phyloP scores from a whole-genome alignment of 179 eudicot genomes.

The Beta macrorhiza region DNA sequence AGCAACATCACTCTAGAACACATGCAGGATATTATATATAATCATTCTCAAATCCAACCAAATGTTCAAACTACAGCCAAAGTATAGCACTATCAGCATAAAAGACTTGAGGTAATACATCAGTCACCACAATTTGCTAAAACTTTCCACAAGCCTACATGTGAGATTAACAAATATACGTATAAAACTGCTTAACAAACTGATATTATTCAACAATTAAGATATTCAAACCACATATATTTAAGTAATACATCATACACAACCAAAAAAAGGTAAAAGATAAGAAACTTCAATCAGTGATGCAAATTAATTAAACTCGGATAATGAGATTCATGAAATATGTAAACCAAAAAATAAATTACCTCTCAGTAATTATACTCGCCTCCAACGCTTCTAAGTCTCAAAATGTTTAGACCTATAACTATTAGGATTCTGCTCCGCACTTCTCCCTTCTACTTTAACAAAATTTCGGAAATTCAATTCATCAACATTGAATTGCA shows the following conservation, averaged over 20 bases:
- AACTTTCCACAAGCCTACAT: not conserved
- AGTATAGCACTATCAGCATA: not conserved
- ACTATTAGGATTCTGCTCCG: slow-evolving; percentile 49
- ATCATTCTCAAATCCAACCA: not conserved
- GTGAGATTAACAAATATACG: no score
- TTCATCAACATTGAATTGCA: not conserved
- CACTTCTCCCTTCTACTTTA: slow-evolving; percentile 51
- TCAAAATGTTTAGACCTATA: slow-evolving; percentile 85
- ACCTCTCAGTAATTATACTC: slow-evolving; percentile 92
- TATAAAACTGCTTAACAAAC: no score
- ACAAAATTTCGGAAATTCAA: slow-evolving; percentile 2
- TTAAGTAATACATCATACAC: not conserved
- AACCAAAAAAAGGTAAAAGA: not conserved
- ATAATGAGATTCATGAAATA: not conserved
- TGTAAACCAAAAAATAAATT: not conserved
- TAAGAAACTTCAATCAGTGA: not conserved
- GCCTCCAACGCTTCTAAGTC: slow-evolving; percentile 88
- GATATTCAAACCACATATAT: not conserved
- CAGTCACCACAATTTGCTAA: not conserved
- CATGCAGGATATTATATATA: not conserved
- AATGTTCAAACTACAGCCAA: not conserved
- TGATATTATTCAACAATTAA: not conserved
- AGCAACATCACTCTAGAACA: not conserved
- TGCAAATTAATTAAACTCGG: not conserved
- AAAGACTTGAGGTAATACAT: not conserved